Base-by-base conservation (phyloP, 1,284 basidiomycete genomes). In the Earliella scabrosa region DNA sequence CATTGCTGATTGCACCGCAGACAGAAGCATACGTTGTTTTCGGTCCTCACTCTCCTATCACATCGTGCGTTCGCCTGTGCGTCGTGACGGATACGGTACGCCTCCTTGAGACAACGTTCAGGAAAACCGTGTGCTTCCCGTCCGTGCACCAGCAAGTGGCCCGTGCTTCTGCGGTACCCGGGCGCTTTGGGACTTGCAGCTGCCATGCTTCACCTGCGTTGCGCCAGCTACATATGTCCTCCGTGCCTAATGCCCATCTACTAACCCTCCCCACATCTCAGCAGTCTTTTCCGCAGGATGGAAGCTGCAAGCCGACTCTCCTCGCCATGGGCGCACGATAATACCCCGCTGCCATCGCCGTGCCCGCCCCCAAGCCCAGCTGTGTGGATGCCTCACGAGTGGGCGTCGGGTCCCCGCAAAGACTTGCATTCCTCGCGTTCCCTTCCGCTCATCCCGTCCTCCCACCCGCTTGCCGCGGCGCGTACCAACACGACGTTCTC, bases 361-460 rank as follows among this genome's bases (percentile, higher is more conserved):
- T 45, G 60, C 4, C 60, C 60, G 3, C 60, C 60, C 4, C 60
- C 60, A 0, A 62, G 60, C 24, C 60, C 60, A 16, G 54, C 60
- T 13, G 52, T 59, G 8, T 62, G 60, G 60, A 48, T 45, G 49
- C 60, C 54, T 27, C 50, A 53, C 44, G 60, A 62, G 16, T 57
- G 60, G 52, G 34, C 51, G n/a, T 32, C 52, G 10, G 39, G 38
- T 11, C 26, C 41, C 20, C 52, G 50, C 31, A 53, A 46, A 24
- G 50, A 50, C 4, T 4, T 31, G 14, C 14, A 49, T 2, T 46
- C 46, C 18, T 21, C 39, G 2, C 60, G 60, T 35, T 47, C 57
- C 13, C 57, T 62, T 21, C 60, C 60, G 34, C 60, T 52, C 39
- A 35, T 62, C 13, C 60, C 56, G 9, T 29, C 46, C 34, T 36